Evolutionary conservation across 2,329 filamentous ascomycete genomes (phyloP), one percentile per base, ranked within the genome.

Genomic region (Botryotinia globosa): DNA sequence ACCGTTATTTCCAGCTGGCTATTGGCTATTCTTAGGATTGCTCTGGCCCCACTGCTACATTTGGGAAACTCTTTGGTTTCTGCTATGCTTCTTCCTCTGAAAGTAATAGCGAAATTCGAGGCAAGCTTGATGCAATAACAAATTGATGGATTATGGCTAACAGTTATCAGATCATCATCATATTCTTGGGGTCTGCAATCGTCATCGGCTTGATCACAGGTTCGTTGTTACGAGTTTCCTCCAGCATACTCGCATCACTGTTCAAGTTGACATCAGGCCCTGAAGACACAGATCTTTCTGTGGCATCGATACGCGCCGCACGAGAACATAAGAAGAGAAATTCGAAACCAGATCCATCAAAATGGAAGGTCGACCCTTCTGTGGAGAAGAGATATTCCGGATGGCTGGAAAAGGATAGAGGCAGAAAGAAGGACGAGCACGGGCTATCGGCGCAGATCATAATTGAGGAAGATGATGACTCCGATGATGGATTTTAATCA

Each of bases 401-500:
- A 74, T 81, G 79, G 78, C 63, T 79, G 42, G 77, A 79, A 69
- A 76, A 77, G 71, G 75, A 76, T 73, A 62, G 69, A 59, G 76
- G 72, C 12, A 77, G 74, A 32, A 74, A 75, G 45, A 76, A 76
- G 73, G 75, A 75, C 16, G 75, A 79, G 12, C 74, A 84, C 68
- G 86, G 87, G 1, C 79, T 93, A 29, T 81, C 91, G 61, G 85
- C 87, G 42, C 89, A 91, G 79, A 91, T 89, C 0, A 93, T 94
- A 74, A 85, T 91, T 73, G 91, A 92, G 80, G 91, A 93, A 79
- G 90, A 91, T 69, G 90, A 92, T 79, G 85, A 85, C 77, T 88
- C 85, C 34, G 86, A 85, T 69, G 76, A 75, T 74, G 75, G 67
- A 22, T 79, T 79, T 69, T 79, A 73, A 79, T 71, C 51, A 34